Base-by-base conservation (phyloP, 2,329 filamentous ascomycete species). In the Metarhizium rileyi region DNA sequence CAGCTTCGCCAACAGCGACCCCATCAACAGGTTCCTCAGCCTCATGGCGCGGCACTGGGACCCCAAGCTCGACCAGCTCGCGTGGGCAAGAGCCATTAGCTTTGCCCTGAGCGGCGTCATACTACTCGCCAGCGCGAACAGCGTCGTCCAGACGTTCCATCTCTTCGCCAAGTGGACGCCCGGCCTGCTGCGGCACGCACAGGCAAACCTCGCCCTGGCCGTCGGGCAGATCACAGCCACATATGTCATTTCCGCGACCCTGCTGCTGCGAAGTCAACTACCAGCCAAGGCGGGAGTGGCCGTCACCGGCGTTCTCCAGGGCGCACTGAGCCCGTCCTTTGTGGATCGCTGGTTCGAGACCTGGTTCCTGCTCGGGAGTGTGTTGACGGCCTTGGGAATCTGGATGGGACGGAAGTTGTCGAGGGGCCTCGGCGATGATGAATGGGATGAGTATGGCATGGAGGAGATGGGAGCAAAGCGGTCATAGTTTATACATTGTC, bases 21-120 rank as follows among this genome's bases (percentile, higher is more conserved):
- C 89, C 1, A 86, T 95, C 63, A 94, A 86, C 69, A 86, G 88
- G 55, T 76, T 91, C 53, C 78, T 95, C 8, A 86, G 87, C 5
- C 74, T 94, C 12, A 69, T 95, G 18, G 87, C 87, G 4, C 84
- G 85, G 50, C 87, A 94, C 68, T 90, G 87, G 79, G 87, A 94
- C 61, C 86, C 87, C 3, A 80, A 83, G 52, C 77, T 95, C 25
- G 86, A 95, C 67, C 86, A 89, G 60, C 77, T 81, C 10, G 86
- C 87, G 9, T 94, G 88, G 87, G 84, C 86, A 22, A 83, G 87
- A 27, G 86, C 89, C 61, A 90, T 94, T 56, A 89, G 85, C 52
- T 94, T 95, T 66, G 71, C 89, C 22, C 75, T 95, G 4, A 88
- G 84, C 7, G 89, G 88, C 18, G 80, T 90, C 46, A 93, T 95